Evolutionary conservation across 306 rosid genomes (phyloP), one percentile per base, ranked within the genome.

Genomic region (Cicer pinnatifidum): DNA sequence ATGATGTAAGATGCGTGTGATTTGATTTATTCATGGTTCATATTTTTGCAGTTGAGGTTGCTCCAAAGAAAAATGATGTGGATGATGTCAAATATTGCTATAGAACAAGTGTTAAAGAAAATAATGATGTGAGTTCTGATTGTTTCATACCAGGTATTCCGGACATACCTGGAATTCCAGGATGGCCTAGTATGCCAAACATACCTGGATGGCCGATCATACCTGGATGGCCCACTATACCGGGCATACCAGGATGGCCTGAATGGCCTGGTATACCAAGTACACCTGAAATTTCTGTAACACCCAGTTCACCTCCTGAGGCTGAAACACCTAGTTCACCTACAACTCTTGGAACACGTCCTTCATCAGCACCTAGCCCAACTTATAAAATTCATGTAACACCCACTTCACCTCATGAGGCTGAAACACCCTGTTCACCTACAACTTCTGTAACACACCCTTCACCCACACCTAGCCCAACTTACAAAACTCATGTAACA

Each of bases 21-120:
- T 57, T 23, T 23, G 1, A 57, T 23, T 57, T 57, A 4, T 20
- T 5, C n/a, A 6, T 35, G 43, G 6, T 7, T 50, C 5, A 7
- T 5, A 0, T 38, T 37, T 47, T 15, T 59, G 40, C 47, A 81
- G 84, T 3, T 64, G 62, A 52, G 8, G 19, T 1, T 19, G 41
- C 7, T 28, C 8, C 10, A 68, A 9, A 16, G 38, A n/a, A 37
- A 43, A 75, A 67, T 51, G 52, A 52, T 1, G 17, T 8, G 5
- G 41, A 28, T 9, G 60, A 46, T 37, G 46, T 46, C 6, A 45
- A 64, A 45, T 11, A 71, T 17, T 48, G 12, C 5, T 6, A 3
- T 1, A 60, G 37, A 12, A 3, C 5, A 6, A 12, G 6, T n/a
- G 44, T 0, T 60, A 20, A 57, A 57, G 8, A 0, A 4, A 57